Base-by-base conservation (phyloP, 2,329 filamentous ascomycete genomes). In the Colletotrichum siamense region DNA sequence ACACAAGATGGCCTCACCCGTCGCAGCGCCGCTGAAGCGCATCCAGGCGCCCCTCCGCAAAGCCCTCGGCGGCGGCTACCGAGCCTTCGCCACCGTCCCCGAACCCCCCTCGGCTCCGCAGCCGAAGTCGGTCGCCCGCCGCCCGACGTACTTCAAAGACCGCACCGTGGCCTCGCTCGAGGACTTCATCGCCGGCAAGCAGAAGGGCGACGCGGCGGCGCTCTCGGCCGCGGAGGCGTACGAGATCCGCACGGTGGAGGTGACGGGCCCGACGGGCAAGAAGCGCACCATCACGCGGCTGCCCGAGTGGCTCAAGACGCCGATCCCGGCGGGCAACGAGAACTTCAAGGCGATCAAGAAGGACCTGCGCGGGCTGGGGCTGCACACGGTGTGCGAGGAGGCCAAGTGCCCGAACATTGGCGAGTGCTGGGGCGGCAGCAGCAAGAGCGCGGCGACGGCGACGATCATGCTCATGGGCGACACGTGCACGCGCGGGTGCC, bases 401-500 rank as follows among this genome's bases (percentile, higher is more conserved):
- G 97, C 97, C 2, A 92, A 96, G 79, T 99, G 97, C 86, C 97
- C 97, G 77, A 99, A 99, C 86, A 98, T 99, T 77, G 96, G 94
- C 78, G 96, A 99, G 84, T 99, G 97, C 88, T 99, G 97, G 97
- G 97, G 97, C 77, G 97, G 97, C 39, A 92, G 90, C 82, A 92
- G 94, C 84, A 98, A 98, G 88, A 94, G 92, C 79, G 94, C 95
- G 30, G 97, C 97, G 6, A 99, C 97, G 36, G 97, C 97, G 4
- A 99, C 97, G 13, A 99, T 99, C 85, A 99, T 99, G 97, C 88
- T 99, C 64, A 99, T 99, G 96, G 97, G 97, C 79, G 97, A 99
- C 85, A 99, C 96, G 10, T 99, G 97, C 86, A 99, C 97, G 22
- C 92, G 97, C 76, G 97, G 96, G 22, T 99, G 97, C 86, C 92